Evolutionary conservation across 768 basidiomycete genomes (phyloP).

Genomic region (Pisolithus marmoratus): DNA sequence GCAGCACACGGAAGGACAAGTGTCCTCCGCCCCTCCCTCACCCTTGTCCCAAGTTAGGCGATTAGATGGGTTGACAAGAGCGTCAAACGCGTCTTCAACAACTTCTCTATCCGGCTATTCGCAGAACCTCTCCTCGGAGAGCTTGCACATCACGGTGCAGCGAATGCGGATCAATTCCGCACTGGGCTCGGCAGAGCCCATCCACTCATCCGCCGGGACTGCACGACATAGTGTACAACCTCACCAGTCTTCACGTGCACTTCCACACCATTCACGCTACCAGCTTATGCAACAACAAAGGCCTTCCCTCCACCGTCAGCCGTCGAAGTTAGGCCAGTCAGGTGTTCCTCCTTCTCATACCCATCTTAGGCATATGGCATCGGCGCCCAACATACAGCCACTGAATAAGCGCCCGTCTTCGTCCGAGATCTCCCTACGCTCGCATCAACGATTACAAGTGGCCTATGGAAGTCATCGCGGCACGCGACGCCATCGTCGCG

Average conservation of each 20-base stretch:
- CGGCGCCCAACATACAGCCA: slow-evolving; percentile 42
- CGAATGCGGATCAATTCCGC: slow-evolving; percentile 8
- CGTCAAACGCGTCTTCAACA: slow-evolving; percentile 9
- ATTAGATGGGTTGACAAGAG: slow-evolving; percentile 3
- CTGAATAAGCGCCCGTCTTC: slow-evolving; percentile 27
- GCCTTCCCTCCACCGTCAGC: slow-evolving; percentile 18
- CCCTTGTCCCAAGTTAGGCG: slow-evolving; percentile 14
- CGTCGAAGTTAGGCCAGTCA: slow-evolving; percentile 17
- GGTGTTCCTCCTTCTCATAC: slow-evolving; percentile 49
- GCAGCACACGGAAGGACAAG: not conserved
- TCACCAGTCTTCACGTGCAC: slow-evolving; percentile 20
- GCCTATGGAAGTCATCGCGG: slow-evolving; percentile 10
- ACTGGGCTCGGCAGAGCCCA: slow-evolving; percentile 6
- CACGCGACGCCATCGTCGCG: slow-evolving; percentile 26
- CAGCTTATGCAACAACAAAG: slow-evolving; percentile 17
- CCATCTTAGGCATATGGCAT: slow-evolving; percentile 73
- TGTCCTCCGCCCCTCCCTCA: slow-evolving; percentile 22
- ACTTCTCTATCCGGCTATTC: slow-evolving; percentile 12
- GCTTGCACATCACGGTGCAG: slow-evolving; percentile 8
- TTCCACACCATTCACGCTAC: slow-evolving; percentile 16
- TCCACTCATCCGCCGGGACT: not conserved
- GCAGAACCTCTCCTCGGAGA: slow-evolving; percentile 16
- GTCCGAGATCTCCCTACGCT: slow-evolving; percentile 27
- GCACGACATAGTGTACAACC: slow-evolving; percentile 9
- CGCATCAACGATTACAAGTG: slow-evolving; percentile 28